Evolutionary conservation across 2,329 filamentous ascomycete genomes (phyloP).

Genomic region (Zalaria obscura): DNA sequence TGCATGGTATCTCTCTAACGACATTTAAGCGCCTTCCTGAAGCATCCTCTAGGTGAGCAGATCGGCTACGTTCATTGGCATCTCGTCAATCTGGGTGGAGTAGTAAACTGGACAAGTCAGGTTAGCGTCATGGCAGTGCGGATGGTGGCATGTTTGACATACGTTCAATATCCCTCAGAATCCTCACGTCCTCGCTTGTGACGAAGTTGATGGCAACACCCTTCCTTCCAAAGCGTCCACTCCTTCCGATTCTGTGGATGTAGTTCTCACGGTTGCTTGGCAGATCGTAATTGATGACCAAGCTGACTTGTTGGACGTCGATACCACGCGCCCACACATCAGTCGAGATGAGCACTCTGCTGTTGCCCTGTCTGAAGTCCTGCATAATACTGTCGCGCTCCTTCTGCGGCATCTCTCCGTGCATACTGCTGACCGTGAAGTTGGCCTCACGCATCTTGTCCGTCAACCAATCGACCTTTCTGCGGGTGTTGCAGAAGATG

Average conservation of each 20-base stretch:
- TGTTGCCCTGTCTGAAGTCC: conserved; percentile 94
- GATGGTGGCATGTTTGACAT: conserved; percentile 23
- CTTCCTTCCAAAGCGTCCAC: conserved; percentile 90
- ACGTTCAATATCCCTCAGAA: conserved; percentile 92
- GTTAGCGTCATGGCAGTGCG: background rate
- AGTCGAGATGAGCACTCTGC: conserved; percentile 88
- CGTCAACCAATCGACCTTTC: conserved; percentile 98
- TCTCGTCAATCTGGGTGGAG: conserved; percentile 94
- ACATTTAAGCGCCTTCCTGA: background rate
- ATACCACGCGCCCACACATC: conserved; percentile 98
- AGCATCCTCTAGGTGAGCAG: conserved; percentile 16
- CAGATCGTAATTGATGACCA: conserved; percentile 98
- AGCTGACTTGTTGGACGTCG: conserved; percentile 92
- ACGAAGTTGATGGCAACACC: conserved; percentile 99
- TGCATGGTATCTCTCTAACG: background rate
- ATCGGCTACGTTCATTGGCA: conserved; percentile 71
- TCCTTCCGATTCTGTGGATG: conserved; percentile 94
- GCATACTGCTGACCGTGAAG: conserved; percentile 97
- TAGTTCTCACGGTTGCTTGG: conserved; percentile 99
- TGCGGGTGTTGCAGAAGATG: conserved; percentile 97
- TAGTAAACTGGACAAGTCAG: conserved; percentile 55
- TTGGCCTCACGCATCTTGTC: conserved; percentile 99
- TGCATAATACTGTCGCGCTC: conserved; percentile 99
- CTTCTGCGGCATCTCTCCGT: conserved; percentile 97
- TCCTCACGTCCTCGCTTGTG: conserved; percentile 93